These are phyloP conservation scores for Saccharomyces pastorianus DNA, from an alignment of 1,139 yeast species.

Conservation along the genomic window DNA sequence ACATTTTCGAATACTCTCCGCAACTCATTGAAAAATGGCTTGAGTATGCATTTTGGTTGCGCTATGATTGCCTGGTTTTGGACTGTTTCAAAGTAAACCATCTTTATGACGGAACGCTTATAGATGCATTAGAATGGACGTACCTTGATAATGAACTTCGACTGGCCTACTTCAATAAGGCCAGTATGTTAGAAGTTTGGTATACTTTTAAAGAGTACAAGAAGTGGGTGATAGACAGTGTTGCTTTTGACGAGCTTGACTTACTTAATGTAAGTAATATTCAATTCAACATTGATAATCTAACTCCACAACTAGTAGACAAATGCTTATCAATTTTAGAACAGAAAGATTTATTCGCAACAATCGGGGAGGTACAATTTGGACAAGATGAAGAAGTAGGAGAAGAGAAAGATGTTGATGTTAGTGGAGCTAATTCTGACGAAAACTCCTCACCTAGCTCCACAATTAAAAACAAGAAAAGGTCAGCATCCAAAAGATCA, in stretches of 20 bases:
- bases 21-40: slow-evolving; percentile 22
- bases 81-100: slow-evolving; percentile 27
- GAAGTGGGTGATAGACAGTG: slow-evolving; percentile 14
- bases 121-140: slow-evolving; percentile 24
- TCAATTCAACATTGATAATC: slow-evolving; percentile 14
- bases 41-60: slow-evolving; percentile 20
- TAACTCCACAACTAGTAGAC: slow-evolving; percentile 5
- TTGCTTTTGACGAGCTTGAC: slow-evolving; percentile 7
- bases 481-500: not conserved
- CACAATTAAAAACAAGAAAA: not conserved
- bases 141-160: slow-evolving; percentile 14
- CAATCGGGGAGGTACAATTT: slow-evolving; percentile 15
- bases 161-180: slow-evolving; percentile 19
- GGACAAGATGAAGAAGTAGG: slow-evolving; percentile 12
- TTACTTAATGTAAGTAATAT: slow-evolving; percentile 6
- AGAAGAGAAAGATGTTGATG: not conserved
- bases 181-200: slow-evolving; percentile 24
- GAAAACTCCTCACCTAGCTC: not conserved
- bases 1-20: slow-evolving; percentile 22
- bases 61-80: slow-evolving; percentile 26
- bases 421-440: slow-evolving; percentile 6
- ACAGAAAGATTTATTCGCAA: slow-evolving; percentile 10
- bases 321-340: slow-evolving; percentile 8
- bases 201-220: slow-evolving; percentile 22
- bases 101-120: slow-evolving; percentile 17